Percentiles rank a stretch among this genome's conserved stretches.
Conservation (phyloP, 192 early-diverging fungal genomes). For the Mortierella alpina region DNA sequence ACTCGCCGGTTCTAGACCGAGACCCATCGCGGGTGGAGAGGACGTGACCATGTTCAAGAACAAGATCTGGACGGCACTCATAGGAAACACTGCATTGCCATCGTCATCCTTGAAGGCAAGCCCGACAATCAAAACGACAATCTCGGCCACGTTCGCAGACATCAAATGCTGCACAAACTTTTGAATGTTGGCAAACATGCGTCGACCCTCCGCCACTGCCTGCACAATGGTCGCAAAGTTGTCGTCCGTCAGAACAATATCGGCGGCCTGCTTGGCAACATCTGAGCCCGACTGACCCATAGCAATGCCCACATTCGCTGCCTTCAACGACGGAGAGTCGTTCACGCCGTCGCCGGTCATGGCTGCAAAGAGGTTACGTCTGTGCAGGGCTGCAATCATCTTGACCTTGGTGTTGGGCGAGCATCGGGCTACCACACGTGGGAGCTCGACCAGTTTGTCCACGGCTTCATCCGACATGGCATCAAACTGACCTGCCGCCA, state of each 20-base stretch:
- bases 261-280: conserved; percentile 92
- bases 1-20: conserved; percentile 77
- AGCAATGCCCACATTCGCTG: conserved; percentile 82
- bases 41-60: conserved; percentile 85
- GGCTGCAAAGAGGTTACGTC: conserved; percentile 72
- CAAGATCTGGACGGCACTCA: conserved; percentile 83
- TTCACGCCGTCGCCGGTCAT: conserved; percentile 92
- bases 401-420: conserved; percentile 97
- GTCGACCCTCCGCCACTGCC: conserved; percentile 83
- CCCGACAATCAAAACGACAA: conserved; percentile 77
- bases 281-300: conserved; percentile 95
- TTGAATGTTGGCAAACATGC: conserved; percentile 84
- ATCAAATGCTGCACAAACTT: conserved; percentile 80
- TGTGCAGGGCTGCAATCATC: conserved; percentile 93
- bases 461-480: conserved; percentile 85
- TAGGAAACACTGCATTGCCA: conserved; percentile 75
- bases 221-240: conserved; percentile 87
- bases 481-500: conserved; percentile 91
- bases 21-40: conserved; percentile 83
- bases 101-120: conserved; percentile 74
- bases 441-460: conserved; percentile 80
- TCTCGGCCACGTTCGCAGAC: conserved; percentile 79
- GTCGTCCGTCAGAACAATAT: conserved; percentile 89
- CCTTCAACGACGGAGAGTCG: conserved; percentile 79
- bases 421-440: conserved; percentile 95